Base-by-base conservation (phyloP, 495 filamentous ascomycete species). In the Cryomyces antarcticus region DNA sequence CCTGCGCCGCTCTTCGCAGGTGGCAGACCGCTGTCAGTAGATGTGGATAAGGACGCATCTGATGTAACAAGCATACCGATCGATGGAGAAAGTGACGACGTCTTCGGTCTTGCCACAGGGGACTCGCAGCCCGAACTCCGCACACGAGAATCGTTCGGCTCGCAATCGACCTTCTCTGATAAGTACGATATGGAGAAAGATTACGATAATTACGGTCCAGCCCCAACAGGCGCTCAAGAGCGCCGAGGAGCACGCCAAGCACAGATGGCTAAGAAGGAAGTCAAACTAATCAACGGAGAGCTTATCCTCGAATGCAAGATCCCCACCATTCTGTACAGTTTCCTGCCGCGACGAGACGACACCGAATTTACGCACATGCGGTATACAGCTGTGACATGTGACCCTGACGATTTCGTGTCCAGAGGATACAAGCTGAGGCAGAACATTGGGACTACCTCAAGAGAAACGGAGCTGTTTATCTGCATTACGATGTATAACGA, bases 401-500 rank as follows among this genome's bases (percentile, higher is more conserved):
- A 99, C 56, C 92, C 92, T 0, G 87, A 96, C 56, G 87, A 99
- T 53, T 99, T 92, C 49, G 77, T 82, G 0, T 66, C 72, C 11
- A 68, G 75, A 41, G 88, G 89, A 0, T 99, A 96, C 64, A 89
- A 92, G 58, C 59, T 99, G 52, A 79, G 92, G n/a, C 92, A 96
- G 60, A 87, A 92, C 56, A 82, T 96, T 44, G 82, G 83, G 5
- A 72, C 61, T 41, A 95, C 84, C 0, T 63, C 73, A 31, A 71
- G 92, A 46, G 89, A 99, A 57, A 99, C 92, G n/a, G 92, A 99
- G 57, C 63, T 99, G 28, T 89, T 99, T 56, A 93, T 99, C 47
- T 94, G 88, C 59, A 67, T 99, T 27, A 99, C 92, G 31, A 99
- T 99, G 89, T 96, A 94, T 66, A 99, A 99, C 60, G 92, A 99